These are phyloP conservation scores for Amanita polypyramis DNA, from an alignment of 768 basidiomycete genomes.

Conservation along the genomic window DNA sequence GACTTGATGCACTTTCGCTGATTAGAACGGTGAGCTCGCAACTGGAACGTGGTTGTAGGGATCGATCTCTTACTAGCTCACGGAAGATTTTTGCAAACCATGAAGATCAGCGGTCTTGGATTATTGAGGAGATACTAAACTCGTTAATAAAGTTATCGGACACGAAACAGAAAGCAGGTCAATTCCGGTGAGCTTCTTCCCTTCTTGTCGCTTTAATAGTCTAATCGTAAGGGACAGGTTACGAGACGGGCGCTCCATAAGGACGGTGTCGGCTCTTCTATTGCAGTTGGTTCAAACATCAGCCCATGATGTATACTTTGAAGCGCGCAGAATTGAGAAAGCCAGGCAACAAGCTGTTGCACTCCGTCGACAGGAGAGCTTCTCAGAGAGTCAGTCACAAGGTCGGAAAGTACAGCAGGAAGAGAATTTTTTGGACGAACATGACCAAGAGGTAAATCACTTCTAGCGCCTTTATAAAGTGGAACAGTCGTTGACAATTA, in stretches of 20 bases:
- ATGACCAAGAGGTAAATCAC: constrained; percentile 46
- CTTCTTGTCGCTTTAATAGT: background rate
- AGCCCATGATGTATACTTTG: constrained; percentile 74
- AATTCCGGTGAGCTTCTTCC: constrained; percentile 56
- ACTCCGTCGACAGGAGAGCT: constrained; percentile 53
- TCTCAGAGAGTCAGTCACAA: constrained; percentile 31
- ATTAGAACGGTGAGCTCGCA: constrained; percentile 64
- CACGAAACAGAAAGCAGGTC: constrained; percentile 81
- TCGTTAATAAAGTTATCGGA: constrained; percentile 87
- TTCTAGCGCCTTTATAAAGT: background rate
- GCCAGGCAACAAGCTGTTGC: constrained; percentile 51
- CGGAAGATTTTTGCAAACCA: constrained; percentile 83
- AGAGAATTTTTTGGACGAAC: constrained; percentile 54
- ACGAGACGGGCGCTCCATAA: constrained; percentile 83
- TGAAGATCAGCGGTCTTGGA: constrained; percentile 88
- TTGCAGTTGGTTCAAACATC: constrained; percentile 96
- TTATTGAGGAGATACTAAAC: constrained; percentile 92
- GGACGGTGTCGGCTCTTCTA: constrained; percentile 87
- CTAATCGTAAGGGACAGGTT: constrained; percentile 39
- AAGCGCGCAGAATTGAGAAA: constrained; percentile 52
- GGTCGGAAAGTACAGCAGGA: constrained; percentile 15
- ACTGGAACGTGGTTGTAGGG: background rate
- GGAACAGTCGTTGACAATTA: constrained; percentile 1
- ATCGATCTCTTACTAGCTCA: background rate
- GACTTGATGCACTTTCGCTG: constrained; percentile 73